phyloP scores from a whole-genome alignment of 2,329 filamentous ascomycete species.

The Stachybotrys elegans region DNA sequence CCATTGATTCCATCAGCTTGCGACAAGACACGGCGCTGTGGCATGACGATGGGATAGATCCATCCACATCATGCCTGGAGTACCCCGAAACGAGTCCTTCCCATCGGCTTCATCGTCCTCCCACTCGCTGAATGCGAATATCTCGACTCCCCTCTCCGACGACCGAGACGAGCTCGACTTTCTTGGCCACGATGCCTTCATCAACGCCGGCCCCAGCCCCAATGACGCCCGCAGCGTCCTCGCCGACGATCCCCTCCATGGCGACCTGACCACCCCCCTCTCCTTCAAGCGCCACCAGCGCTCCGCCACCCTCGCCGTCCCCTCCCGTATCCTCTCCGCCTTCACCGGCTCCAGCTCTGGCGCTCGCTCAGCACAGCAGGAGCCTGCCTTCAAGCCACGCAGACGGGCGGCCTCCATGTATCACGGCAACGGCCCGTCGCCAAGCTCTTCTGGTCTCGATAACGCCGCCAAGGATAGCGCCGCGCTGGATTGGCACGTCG shows the following conservation, averaged over 20 bases:
- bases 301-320: constrained; percentile 38
- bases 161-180: constrained; percentile 44
- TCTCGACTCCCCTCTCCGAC: constrained; percentile 23
- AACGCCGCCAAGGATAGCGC: constrained; percentile 40
- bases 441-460: constrained; percentile 11
- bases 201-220: constrained; percentile 10
- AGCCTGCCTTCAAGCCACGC: constrained; percentile 11
- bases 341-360: constrained; percentile 30
- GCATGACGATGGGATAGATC: constrained; percentile 30
- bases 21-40: background rate
- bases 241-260: constrained; percentile 51
- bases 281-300: constrained; percentile 70
- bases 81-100: constrained; percentile 26
- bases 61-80: constrained; percentile 33
- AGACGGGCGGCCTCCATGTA: background rate
- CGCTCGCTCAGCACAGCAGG: no score
- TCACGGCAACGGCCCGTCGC: constrained; percentile 8
- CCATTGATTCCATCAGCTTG: no score
- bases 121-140: constrained; percentile 17
- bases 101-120: constrained; percentile 31
- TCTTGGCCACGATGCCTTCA: constrained; percentile 25
- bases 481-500: constrained; percentile 76
- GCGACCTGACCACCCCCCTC: constrained; percentile 45
- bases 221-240: constrained; percentile 33
- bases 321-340: constrained; percentile 43